Evolutionary conservation across 768 basidiomycete genomes (phyloP).

Genomic region (Plicaturopsis crispa): DNA sequence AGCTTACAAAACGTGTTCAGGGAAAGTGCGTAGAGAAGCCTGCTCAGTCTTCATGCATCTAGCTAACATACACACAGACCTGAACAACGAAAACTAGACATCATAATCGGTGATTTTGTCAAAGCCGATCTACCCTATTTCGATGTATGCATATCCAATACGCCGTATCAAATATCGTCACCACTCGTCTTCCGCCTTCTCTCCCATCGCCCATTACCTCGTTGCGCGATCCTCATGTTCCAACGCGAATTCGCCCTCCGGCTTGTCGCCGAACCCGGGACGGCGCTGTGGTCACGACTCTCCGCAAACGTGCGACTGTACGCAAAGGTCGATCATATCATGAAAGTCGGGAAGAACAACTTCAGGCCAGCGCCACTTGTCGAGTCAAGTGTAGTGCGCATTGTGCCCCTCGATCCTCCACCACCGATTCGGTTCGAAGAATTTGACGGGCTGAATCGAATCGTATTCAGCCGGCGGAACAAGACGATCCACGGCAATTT

Average conservation of each 20-base stretch:
- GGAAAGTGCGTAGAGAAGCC: conserved; percentile 70
- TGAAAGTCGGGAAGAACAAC: conserved; percentile 95
- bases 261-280: conserved; percentile 78
- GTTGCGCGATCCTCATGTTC: conserved; percentile 98
- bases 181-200: conserved; percentile 95
- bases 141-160: conserved; percentile 98
- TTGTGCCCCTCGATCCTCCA: conserved; percentile 90
- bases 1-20: conserved; percentile 93
- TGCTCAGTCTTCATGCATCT: neutral
- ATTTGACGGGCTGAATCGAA: conserved; percentile 91
- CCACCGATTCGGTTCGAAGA: conserved; percentile 95
- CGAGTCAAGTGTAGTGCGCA: conserved; percentile 85
- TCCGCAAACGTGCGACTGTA: conserved; percentile 98
- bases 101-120: conserved; percentile 96
- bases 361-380: conserved; percentile 95
- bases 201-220: conserved; percentile 91
- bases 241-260: conserved; percentile 97
- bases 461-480: conserved; percentile 85
- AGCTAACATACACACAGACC: conserved; percentile 44
- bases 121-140: conserved; percentile 98
- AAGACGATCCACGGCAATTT: conserved; percentile 89
- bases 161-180: conserved; percentile 98
- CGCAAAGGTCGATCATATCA: conserved; percentile 91
- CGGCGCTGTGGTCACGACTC: conserved; percentile 85
- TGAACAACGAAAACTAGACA: conserved; percentile 89